Evolutionary conservation across 1,284 basidiomycete species (phyloP).

Genomic region (Tilletia indica): DNA sequence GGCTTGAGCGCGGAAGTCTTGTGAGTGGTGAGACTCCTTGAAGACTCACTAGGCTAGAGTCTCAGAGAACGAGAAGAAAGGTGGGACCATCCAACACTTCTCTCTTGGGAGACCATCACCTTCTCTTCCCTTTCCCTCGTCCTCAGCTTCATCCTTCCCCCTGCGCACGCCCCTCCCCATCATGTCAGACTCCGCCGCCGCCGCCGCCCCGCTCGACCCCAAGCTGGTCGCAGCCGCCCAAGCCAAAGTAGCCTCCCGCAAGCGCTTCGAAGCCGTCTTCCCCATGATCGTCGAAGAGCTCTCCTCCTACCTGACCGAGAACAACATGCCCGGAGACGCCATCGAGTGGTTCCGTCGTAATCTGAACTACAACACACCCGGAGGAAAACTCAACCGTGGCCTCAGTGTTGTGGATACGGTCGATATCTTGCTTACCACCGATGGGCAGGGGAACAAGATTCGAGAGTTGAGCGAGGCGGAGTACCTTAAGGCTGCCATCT

Average conservation of each 20-base stretch:
- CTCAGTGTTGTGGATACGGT: constrained; percentile 91
- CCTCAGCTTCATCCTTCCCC: too few species aligned
- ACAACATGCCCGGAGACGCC: constrained; percentile 71
- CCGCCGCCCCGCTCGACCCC: constrained; percentile 2
- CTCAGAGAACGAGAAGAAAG: too few species aligned
- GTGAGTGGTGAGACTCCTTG: too few species aligned
- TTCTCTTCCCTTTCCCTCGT: too few species aligned
- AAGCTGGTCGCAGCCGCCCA: constrained; percentile 20
- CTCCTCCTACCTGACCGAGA: constrained; percentile 64
- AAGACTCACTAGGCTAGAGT: too few species aligned
- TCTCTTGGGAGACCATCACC: too few species aligned
- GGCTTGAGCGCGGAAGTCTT: too few species aligned
- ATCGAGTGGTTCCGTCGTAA: constrained; percentile 71
- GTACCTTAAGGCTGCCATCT: constrained; percentile 81
- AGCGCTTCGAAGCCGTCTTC: constrained; percentile 61
- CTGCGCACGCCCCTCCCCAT: too few species aligned
- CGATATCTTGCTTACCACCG: constrained; percentile 68
- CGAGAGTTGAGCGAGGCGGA: constrained; percentile 60
- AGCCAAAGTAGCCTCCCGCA: constrained; percentile 52
- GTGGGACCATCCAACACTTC: too few species aligned
- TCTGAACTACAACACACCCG: constrained; percentile 89
- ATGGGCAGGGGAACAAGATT: constrained; percentile 62
- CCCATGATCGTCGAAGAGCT: constrained; percentile 63
- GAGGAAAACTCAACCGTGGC: constrained; percentile 94
- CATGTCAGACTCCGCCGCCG: not conserved